These are phyloP conservation scores for Leucogyrophana mollusca DNA, from an alignment of 768 basidiomycete genomes.

Conservation along the genomic window DNA sequence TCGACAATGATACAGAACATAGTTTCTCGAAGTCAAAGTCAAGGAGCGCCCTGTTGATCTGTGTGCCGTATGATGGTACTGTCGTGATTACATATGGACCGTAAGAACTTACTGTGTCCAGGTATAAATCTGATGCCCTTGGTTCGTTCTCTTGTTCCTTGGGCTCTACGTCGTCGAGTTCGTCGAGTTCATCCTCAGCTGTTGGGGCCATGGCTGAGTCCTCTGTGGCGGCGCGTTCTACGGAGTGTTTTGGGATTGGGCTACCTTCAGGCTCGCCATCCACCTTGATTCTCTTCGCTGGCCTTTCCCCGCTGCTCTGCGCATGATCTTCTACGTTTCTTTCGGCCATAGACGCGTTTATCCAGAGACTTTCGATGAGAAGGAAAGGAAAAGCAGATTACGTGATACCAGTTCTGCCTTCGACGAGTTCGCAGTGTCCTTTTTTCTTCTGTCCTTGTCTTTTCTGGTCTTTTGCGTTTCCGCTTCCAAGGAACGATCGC, in stretches of 20 bases:
- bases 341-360: not conserved
- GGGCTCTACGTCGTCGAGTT: slow-evolving; percentile 25
- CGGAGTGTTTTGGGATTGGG: slow-evolving; percentile 21
- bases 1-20: slow-evolving; percentile 93
- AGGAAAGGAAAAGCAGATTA: not conserved
- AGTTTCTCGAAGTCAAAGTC: slow-evolving; percentile 99
- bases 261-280: slow-evolving; percentile 7
- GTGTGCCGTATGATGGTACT: slow-evolving; percentile 4
- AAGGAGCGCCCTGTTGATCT: slow-evolving; percentile 89
- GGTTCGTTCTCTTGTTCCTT: slow-evolving; percentile 23
- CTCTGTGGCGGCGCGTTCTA: slow-evolving; percentile 23
- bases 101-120: slow-evolving; percentile 88
- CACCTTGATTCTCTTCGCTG: slow-evolving; percentile 27
- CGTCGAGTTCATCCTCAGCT: slow-evolving; percentile 21
- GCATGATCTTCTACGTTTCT: not conserved
- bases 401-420: not conserved
- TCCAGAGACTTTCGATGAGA: too few relatives aligned
- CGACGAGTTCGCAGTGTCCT: too few relatives aligned
- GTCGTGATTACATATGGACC: slow-evolving; percentile 1
- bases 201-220: slow-evolving; percentile 21
- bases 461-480: not conserved
- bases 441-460: not conserved
- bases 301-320: slow-evolving; percentile 18
- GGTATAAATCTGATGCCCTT: slow-evolving; percentile 81
- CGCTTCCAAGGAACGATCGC: too few relatives aligned